Conservation (phyloP, 306 rosid species). For the Trifolium fragiferum region DNA sequence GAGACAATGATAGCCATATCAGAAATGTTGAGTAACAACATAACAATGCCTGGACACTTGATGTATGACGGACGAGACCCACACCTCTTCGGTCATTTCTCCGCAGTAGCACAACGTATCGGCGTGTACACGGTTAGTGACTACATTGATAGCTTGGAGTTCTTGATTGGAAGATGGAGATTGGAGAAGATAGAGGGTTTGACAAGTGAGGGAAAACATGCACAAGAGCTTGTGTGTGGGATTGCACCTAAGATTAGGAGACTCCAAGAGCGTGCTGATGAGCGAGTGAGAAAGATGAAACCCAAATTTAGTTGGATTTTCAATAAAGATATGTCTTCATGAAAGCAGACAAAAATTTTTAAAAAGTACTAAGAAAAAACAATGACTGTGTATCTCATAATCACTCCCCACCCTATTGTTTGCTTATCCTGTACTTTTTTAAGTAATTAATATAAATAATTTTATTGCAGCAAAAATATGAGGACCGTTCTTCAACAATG, state of each 20-base stretch:
- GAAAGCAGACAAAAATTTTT: neutral
- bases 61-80: conserved; percentile 15
- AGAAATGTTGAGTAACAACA: neutral
- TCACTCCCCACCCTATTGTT: too few species aligned
- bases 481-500: too few species aligned
- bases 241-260: neutral
- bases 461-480: too few species aligned
- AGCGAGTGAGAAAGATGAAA: neutral
- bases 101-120: neutral
- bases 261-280: neutral
- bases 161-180: neutral
- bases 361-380: neutral
- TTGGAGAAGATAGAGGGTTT: conserved; percentile 5
- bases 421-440: too few species aligned
- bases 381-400: neutral
- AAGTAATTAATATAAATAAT: too few species aligned
- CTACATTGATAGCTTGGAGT: neutral
- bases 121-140: conserved; percentile 10
- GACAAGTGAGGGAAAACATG: neutral
- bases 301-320: conserved; percentile 9
- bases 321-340: neutral
- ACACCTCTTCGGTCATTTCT: neutral
- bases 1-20: neutral
- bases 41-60: neutral
- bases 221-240: neutral